Conservation (phyloP, 805 yeast species). For the Helenozyma rhizophorensis region DNA sequence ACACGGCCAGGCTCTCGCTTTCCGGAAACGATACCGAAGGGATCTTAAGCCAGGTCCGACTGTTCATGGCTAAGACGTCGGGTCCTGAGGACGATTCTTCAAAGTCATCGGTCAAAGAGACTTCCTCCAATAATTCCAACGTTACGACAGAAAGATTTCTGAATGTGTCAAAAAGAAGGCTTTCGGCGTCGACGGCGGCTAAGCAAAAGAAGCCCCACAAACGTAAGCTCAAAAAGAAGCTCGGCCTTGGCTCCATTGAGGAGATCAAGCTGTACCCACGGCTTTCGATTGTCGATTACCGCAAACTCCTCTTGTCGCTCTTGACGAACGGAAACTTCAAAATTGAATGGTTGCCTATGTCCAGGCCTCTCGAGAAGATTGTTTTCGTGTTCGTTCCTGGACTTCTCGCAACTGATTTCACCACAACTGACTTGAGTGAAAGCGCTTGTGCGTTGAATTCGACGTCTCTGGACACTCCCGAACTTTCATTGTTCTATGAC, state of each 20-base stretch:
- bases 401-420: slow-evolving; percentile 42
- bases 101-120: too few species aligned
- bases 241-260: slow-evolving; percentile 18
- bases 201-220: slow-evolving; percentile 24
- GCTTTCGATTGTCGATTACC: slow-evolving; percentile 1
- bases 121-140: slow-evolving; percentile 21
- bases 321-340: neutral
- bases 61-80: too few species aligned
- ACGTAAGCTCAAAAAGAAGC: slow-evolving; percentile 29
- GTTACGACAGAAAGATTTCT: slow-evolving; percentile 18
- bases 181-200: too few species aligned
- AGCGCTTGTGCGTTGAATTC: too few species aligned
- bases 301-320: too few species aligned
- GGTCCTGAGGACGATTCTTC: too few species aligned
- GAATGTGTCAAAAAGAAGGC: slow-evolving; percentile 26
- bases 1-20: slow-evolving; percentile 27
- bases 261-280: neutral
- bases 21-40: too few species aligned
- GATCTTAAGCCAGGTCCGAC: too few species aligned
- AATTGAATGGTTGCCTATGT: too few species aligned
- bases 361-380: too few species aligned
- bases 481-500: slow-evolving; percentile 25
- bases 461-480: too few species aligned
- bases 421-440: slow-evolving; percentile 6
- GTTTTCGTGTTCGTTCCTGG: slow-evolving; percentile 67